A percentile compares a stretch with the other conserved stretches of the same genome.
phyloP scores from a whole-genome alignment of 306 rosid species.

The Cicer pinnatifidum region DNA sequence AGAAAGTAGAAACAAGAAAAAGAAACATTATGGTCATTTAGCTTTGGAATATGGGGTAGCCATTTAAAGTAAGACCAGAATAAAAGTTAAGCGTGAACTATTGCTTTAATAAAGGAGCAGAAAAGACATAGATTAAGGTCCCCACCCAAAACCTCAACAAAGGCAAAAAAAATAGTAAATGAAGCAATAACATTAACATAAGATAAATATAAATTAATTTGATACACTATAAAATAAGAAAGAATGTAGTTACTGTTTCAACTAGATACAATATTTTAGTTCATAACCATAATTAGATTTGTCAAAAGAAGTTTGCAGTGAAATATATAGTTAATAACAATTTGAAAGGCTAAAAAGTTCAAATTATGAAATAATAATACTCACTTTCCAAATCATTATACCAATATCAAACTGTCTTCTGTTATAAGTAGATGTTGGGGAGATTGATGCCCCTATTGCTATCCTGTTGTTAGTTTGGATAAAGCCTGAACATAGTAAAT shows the following conservation, averaged over 20 bases:
- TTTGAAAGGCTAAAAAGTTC: not conserved
- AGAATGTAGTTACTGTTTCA: not conserved
- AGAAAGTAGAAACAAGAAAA: slow-evolving; percentile 26
- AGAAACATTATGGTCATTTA: slow-evolving; percentile 11
- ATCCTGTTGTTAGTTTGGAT: slow-evolving; percentile 91
- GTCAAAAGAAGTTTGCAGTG: not conserved
- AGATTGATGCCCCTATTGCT: slow-evolving; percentile 96
- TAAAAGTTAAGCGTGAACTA: slow-evolving; percentile 35
- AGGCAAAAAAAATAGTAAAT: not conserved
- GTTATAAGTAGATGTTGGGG: slow-evolving; percentile 79
- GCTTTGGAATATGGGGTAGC: slow-evolving; percentile 38
- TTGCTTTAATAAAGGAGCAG: slow-evolving; percentile 48
- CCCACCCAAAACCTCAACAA: slow-evolving; percentile 22
- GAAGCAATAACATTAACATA: slow-evolving; percentile 46
- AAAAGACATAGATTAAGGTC: slow-evolving; percentile 41
- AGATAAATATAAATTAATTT: not conserved
- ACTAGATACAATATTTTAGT: not conserved
- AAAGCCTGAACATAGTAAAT: slow-evolving; percentile 93
- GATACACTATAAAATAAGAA: not conserved
- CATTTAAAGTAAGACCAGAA: slow-evolving; percentile 41
- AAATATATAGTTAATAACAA: not conserved
- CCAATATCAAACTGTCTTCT: slow-evolving; percentile 94
- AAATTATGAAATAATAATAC: not conserved
- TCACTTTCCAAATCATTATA: slow-evolving; percentile 95
- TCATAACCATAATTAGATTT: not conserved